Evolutionary conservation across 2,329 filamentous ascomycete genomes (phyloP), one percentile per base, ranked within the genome.

Genomic region (Passalora sequoiae): DNA sequence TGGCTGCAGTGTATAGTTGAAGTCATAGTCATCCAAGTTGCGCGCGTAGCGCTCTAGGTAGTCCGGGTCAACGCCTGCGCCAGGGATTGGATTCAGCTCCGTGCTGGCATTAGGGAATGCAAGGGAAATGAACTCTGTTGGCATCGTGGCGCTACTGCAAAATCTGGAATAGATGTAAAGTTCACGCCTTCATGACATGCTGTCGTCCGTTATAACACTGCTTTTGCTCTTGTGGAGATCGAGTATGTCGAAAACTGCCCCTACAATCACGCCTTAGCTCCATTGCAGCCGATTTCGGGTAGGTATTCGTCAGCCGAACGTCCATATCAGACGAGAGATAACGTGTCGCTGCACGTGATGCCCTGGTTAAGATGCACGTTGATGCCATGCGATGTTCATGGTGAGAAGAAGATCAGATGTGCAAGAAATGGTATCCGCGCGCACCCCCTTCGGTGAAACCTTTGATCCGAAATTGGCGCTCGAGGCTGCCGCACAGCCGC

Each of bases 1-100:
- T 0, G 77, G 77, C 12, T 80, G 69, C 2, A 81, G 69, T 0
- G 78, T 81, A 59, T 81, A 81, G 61, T 80, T 78, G 67, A 73
- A 81, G 33, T 62, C 73, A 58, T 80, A 75, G 55, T 81, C 77
- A 49, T 82, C 78, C 2, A 81, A 67, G 4, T 67, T 69, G 16
- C 74, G 69, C 10, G 76, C 73, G 54, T 81, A 81, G 21, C 77
- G 74, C 21, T 68, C 63, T 3, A 81, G 69, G 53, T 68, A 80
- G 5, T 75, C 74, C 1, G 74, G 70, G 50, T 81, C 76, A 9
- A 80, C 68, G 1, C 59, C 46, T n/a, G 74, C 70, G 16, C 68
- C 67, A 0, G 74, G 72, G 43, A 77, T 71, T 2, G 73, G 77
- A 13, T 69, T 56, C 4, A 81, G 57, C 63, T 81, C 77, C 4